Base-by-base conservation (phyloP, 208 protist species). In the Wallacemonas sp. region DNA sequence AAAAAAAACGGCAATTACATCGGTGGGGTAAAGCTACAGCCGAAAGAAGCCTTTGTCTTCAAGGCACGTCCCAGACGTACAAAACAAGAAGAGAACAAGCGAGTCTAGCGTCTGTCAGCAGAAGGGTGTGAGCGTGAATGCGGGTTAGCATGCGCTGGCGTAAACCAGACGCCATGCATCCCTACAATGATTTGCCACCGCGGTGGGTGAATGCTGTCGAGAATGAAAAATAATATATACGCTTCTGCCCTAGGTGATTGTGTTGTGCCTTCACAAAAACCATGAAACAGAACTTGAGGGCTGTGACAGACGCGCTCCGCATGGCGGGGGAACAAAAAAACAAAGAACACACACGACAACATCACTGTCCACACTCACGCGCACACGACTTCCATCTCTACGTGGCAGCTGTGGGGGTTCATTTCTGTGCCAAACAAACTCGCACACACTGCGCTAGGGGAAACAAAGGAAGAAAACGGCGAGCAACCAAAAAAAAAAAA, bases 381-480 rank as follows among this genome's bases (percentile, higher is more conserved):
- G 36, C 36, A 41, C 14, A 14, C 36, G 14, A 16, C 10, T 16
- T 14, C 36, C 14, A 41, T 41, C 14, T 55, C 48, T 55, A 55
- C 48, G 48, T 23, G 20, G 23, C 48, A 55, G 48, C 4, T 12
- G 26, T 26, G 16, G 25, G 8, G 7, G 48, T 18, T 7, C 16
- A 23, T 33, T 22, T 55, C 48, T 55, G 48, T 55, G 48, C 48
- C 48, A 55, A 22, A 55, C 48, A 5, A 7, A n/a, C 32, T 39
- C 5, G 12, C 4, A 22, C 26, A 28, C 25, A 65, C 11, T 39
- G 44, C 48, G 11, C 48, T n/a, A n/a, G n/a, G n/a, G n/a, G n/a
- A n/a, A 65, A 42, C 22, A 48, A 74, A 55, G 44, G 67, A 70
- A 79, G 33, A 68, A 66, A 63, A 68, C 10, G 10, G 22, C 26